Evolutionary conservation across 2,329 filamentous ascomycete genomes (phyloP).

Genomic region (Cordyceps pruinosa): DNA sequence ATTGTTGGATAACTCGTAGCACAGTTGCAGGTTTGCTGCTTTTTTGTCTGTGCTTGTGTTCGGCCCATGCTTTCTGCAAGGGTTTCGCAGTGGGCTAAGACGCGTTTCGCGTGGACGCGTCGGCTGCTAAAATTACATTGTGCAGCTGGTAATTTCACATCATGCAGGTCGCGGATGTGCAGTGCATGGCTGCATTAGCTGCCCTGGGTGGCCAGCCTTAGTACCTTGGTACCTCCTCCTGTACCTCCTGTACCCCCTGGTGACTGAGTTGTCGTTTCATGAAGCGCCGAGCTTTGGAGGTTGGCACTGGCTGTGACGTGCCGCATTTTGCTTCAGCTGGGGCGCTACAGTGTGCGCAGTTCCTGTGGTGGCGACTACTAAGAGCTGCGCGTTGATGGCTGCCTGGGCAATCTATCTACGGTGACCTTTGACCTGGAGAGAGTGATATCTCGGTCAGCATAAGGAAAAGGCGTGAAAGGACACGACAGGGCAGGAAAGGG

Average conservation of each 20-base stretch:
- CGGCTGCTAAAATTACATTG: conserved; percentile 4
- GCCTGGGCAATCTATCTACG: too few species aligned
- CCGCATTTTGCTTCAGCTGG: background rate
- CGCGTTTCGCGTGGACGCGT: conserved; percentile 3
- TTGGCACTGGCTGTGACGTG: background rate
- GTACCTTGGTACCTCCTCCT: too few species aligned
- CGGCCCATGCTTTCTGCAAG: background rate
- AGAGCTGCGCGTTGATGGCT: too few species aligned
- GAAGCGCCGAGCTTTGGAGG: background rate
- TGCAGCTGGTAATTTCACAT: conserved; percentile 3
- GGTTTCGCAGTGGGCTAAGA: background rate
- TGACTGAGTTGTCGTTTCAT: background rate
- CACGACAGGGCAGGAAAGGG: too few species aligned
- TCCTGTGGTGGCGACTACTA: too few species aligned
- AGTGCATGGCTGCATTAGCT: background rate
- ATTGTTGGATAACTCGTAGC: background rate
- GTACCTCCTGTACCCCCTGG: too few species aligned
- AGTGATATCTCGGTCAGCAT: too few species aligned
- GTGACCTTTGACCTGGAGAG: too few species aligned
- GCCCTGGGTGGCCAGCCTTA: too few species aligned
- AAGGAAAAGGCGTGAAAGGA: too few species aligned
- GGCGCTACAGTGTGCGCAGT: too few species aligned
- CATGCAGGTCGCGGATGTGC: conserved; percentile 7
- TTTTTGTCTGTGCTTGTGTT: background rate
- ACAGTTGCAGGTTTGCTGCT: background rate